Evolutionary conservation across 495 filamentous ascomycete species (phyloP).

Genomic region (Beverwykella pulmonaria): DNA sequence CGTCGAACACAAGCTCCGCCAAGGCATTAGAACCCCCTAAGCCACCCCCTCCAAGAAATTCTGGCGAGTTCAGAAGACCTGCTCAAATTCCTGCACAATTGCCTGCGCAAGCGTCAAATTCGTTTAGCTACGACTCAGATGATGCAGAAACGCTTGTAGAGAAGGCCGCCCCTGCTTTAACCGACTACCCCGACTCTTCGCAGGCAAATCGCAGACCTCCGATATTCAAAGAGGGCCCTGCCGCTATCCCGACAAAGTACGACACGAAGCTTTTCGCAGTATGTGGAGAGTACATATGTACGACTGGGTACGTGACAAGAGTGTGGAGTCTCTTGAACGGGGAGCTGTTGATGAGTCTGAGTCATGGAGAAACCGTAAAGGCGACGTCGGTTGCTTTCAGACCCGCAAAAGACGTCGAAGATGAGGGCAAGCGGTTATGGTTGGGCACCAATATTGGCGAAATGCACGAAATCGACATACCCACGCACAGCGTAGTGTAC

Average conservation of each 20-base stretch:
- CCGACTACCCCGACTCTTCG: conserved; percentile 82
- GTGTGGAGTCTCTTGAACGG: conserved; percentile 86
- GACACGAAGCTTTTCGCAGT: conserved; percentile 84
- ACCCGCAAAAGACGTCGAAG: conserved; percentile 68
- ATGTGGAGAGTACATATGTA: conserved; percentile 85
- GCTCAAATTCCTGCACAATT: background rate
- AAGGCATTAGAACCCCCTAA: conserved; percentile 20
- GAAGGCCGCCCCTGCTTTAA: conserved; percentile 33
- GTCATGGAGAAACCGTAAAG: conserved; percentile 77
- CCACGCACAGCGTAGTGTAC: conserved; percentile 64
- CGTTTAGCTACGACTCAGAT: conserved; percentile 38
- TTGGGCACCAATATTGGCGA: conserved; percentile 86
- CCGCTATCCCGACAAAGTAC: conserved; percentile 77
- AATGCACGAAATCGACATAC: conserved; percentile 82
- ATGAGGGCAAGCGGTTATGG: conserved; percentile 87
- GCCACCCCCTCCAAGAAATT: conserved; percentile 25
- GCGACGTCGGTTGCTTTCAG: conserved; percentile 83
- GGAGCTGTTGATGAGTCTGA: conserved; percentile 74
- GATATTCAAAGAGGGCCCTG: conserved; percentile 65
- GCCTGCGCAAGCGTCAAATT: background rate
- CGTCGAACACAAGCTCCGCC: background rate
- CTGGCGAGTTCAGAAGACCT: conserved; percentile 32
- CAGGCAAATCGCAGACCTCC: conserved; percentile 83
- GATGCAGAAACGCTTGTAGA: conserved; percentile 33
- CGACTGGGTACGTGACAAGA: conserved; percentile 78